A percentile compares a stretch with the other conserved stretches of the same genome.
Evolutionary conservation across 2,329 filamentous ascomycete genomes (phyloP).

Genomic region (Calonectria pseudoturangicola): DNA sequence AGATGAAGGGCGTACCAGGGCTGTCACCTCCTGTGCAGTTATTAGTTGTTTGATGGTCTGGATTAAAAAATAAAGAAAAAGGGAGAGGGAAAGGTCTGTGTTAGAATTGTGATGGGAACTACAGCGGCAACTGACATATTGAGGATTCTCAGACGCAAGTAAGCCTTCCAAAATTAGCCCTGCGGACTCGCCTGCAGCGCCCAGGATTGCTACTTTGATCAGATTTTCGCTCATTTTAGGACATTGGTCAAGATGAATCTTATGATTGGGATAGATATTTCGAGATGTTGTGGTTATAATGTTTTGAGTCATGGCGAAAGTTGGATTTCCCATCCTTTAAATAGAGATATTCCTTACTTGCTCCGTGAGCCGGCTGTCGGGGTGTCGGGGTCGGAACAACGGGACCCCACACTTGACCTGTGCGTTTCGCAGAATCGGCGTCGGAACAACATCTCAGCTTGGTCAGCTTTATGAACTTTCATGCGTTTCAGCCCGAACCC

Average conservation of each 20-base stretch:
- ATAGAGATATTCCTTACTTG: not conserved
- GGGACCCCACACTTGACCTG: not conserved
- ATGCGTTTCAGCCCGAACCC: not conserved
- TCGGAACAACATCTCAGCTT: not conserved
- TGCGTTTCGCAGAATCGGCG: not conserved
- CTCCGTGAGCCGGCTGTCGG: not conserved
- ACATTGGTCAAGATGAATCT: not conserved
- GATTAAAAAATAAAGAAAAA: too few relatives aligned
- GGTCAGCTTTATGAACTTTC: not conserved
- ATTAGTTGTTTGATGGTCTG: not conserved
- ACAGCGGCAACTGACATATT: not conserved
- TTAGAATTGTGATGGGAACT: too few relatives aligned
- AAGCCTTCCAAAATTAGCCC: not conserved
- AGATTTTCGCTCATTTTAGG: not conserved
- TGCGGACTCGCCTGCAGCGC: not conserved
- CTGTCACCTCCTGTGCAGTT: not conserved
- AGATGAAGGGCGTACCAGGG: not conserved
- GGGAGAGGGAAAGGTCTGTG: not conserved
- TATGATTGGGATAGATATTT: not conserved
- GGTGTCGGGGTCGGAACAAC: conserved; percentile 2
- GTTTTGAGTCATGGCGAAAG: not conserved
- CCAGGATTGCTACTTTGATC: not conserved
- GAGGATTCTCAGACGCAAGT: not conserved
- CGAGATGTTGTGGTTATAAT: too few relatives aligned
- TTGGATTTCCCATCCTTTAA: not conserved